Evolutionary conservation across 192 early-diverging fungal genomes (phyloP), one percentile per base, ranked within the genome.

Genomic region (Backusella australiensis): DNA sequence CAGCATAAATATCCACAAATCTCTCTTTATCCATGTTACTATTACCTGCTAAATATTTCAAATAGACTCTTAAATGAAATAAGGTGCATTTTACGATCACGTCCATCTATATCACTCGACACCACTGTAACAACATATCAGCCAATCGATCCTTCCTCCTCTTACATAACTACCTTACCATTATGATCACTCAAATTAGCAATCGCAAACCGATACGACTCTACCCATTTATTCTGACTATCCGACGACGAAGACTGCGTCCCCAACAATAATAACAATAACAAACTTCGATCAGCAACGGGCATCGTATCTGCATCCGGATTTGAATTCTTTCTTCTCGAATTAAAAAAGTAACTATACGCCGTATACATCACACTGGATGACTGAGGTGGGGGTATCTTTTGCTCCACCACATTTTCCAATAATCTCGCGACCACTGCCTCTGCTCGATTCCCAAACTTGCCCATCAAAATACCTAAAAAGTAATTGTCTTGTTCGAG

Each of bases 291-390:
- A 67, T 92, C 90, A 3, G 88, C 83, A 12, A 94, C 80, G 11
- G 92, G 90, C 15, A 79, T 83, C 19, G 87, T 79, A 69, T 88
- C 84, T 8, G 78, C 73, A 35, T 81, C 83, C 15, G 69, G 75
- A 17, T 81, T 74, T 21, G 76, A 78, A 7, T 72, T 72, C 39
- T 85, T 75, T 49, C 46, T 63, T 36, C 88, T 89, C 34, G 86
- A 56, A 52, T 86, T 74, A 71, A 93, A 93, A 26, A 92, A 77
- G 44, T 90, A 93, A 36, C 86, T 88, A 79, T 93, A 93, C 0
- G 92, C 92, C 56, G 79, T 90, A 72, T 86, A 93, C 5, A 93
- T 87, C 44, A 93, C 79, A 85, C 82, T 86, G 32, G 82, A 76
- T 19, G 85, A 81, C 15, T 78, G 67, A 29, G 86, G 56, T 23